Conservation (phyloP, 257 asterid genomes). For the Solanum pimpinellifolium region DNA sequence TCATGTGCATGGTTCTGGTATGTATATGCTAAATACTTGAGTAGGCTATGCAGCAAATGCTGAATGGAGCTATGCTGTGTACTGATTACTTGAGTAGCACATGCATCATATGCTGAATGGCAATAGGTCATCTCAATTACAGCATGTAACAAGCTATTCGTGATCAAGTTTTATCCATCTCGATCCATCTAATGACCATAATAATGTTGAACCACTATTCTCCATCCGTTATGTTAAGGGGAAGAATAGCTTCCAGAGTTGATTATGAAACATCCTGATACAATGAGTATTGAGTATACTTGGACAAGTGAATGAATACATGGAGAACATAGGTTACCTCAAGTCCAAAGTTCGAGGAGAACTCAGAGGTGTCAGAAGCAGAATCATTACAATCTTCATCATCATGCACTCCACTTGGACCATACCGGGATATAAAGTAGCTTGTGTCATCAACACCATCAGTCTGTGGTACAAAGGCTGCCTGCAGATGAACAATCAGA, state of each 20-base stretch:
- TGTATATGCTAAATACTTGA: background rate
- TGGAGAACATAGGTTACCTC: constrained; percentile 29
- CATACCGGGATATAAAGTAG: constrained; percentile 72
- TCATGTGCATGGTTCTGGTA: background rate
- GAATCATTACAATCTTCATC: constrained; percentile 45
- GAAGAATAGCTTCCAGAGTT: background rate
- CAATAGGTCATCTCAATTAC: background rate
- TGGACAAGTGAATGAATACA: background rate
- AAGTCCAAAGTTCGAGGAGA: constrained; percentile 31
- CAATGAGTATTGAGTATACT: background rate
- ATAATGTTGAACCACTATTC: background rate
- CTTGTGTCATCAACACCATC: constrained; percentile 85
- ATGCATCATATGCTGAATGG: background rate
- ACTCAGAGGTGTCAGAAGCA: constrained; percentile 50
- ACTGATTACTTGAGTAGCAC: background rate
- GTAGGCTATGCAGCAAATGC: background rate
- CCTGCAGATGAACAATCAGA: constrained; percentile 34
- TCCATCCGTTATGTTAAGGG: background rate
- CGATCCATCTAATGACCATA: background rate
- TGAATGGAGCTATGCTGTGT: background rate
- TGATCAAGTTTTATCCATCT: background rate
- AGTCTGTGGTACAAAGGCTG: constrained; percentile 88
- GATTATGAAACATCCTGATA: background rate
- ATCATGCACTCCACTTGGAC: constrained; percentile 35
- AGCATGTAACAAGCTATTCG: background rate